Conservation (phyloP, 805 yeast genomes). For the Sugiyamaella floridensis region DNA sequence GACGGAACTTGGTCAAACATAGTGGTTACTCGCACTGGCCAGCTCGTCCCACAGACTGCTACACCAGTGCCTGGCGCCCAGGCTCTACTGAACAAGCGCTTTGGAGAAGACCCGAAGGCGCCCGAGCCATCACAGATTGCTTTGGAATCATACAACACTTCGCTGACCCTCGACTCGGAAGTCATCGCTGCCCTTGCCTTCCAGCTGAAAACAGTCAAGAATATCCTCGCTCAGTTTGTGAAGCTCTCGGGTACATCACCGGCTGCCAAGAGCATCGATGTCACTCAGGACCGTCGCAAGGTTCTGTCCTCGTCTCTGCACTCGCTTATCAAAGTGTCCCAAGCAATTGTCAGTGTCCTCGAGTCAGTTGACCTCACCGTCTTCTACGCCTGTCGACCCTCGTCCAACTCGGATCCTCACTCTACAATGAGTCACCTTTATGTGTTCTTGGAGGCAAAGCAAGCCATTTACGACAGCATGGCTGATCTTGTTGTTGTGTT, state of each 20-base stretch:
- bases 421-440: constrained; percentile 31
- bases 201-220: constrained; percentile 7
- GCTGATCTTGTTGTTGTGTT: constrained; percentile 8
- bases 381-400: constrained; percentile 13
- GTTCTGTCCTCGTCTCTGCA: constrained; percentile 13
- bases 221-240: constrained; percentile 7
- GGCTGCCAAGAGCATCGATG: constrained; percentile 4
- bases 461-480: constrained; percentile 45
- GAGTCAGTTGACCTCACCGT: constrained; percentile 25
- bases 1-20: constrained; percentile 16
- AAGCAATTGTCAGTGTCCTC: constrained; percentile 32
- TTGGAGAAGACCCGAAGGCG: neutral
- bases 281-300: constrained; percentile 13
- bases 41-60: constrained; percentile 4
- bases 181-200: constrained; percentile 13
- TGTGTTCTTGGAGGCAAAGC: constrained; percentile 71
- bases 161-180: constrained; percentile 12
- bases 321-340: constrained; percentile 11
- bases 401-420: constrained; percentile 7
- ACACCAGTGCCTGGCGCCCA: neutral
- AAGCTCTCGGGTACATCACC: constrained; percentile 6
- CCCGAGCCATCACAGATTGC: constrained; percentile 7
- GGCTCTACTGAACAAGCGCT: constrained; percentile 2
- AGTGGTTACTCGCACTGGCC: constrained; percentile 9
- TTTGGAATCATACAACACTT: constrained; percentile 17